phyloP scores from a whole-genome alignment of 306 rosid genomes.

The Chamaecrista fasciculata region DNA sequence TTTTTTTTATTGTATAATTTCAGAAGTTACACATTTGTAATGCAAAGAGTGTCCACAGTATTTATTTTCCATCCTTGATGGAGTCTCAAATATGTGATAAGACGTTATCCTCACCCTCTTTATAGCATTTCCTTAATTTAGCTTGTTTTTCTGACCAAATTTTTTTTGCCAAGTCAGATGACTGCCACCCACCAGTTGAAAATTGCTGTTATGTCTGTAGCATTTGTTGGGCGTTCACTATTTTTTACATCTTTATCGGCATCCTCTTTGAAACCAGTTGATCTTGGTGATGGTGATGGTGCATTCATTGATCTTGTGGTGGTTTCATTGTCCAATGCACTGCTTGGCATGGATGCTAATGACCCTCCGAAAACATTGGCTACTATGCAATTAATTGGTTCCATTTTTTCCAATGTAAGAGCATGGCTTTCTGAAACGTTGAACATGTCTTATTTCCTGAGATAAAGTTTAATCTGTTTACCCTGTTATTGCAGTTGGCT shows the following conservation, averaged over 20 bases:
- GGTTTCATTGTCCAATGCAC: conserved; percentile 91
- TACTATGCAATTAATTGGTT: conserved; percentile 95
- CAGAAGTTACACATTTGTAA: conserved; percentile 4
- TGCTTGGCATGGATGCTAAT: conserved; percentile 99
- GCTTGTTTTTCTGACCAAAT: conserved; percentile 43
- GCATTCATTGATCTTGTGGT: conserved; percentile 71
- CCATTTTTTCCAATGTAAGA: conserved; percentile 93
- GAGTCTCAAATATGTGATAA: conserved; percentile 16
- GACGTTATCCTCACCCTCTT: conserved; percentile 25
- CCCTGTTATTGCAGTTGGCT: conserved; percentile 68
- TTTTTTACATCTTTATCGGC: conserved; percentile 69
- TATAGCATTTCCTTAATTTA: conserved; percentile 26
- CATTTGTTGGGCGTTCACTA: conserved; percentile 94
- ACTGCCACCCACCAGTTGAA: conserved; percentile 99
- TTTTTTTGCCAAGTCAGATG: conserved; percentile 72
- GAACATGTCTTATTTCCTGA: conserved; percentile 20
- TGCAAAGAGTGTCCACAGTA: conserved; percentile 12
- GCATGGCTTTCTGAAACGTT: conserved; percentile 19
- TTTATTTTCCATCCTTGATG: conserved; percentile 24
- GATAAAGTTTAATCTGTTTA: conserved; percentile 25
- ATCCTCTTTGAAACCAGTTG: conserved; percentile 47
- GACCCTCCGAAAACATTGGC: conserved; percentile 99
- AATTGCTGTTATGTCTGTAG: conserved; percentile 95
- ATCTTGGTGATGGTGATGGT: conserved; percentile 60
- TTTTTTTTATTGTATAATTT: conserved; percentile 26